Evolutionary conservation across 176 grass and related monocot genomes (phyloP), one percentile per base, ranked within the genome.

Genomic region (Luzula sylvatica): DNA sequence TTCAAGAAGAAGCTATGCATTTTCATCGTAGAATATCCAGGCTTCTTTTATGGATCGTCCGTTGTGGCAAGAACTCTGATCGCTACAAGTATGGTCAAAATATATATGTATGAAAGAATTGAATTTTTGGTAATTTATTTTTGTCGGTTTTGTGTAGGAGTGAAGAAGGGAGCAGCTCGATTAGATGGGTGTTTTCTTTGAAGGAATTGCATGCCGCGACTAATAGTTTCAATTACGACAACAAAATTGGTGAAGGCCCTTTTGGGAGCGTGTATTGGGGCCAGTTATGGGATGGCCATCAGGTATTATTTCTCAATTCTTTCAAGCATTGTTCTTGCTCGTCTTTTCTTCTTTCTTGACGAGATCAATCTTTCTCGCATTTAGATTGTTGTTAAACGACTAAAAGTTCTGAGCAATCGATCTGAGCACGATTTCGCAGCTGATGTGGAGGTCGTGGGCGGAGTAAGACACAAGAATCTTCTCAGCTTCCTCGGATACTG

Each of bases 211-310:
- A 65, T 13, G 86, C 81, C 0, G 81, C 87, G 1, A 82, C 87
- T n/a, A 86, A 86, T 17, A 93, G 62, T 65, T 93, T 93, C 62
- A 86, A 93, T 57, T 93, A 86, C 15, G 87, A 93, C 15, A 93
- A 93, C 77, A 86, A 82, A 68, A 77, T 93, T 20, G 81, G 87
- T 46, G 87, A 86, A 75, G 81, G 81, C 11, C 63, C 75, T 1
- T 55, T 81, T 26, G 81, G 81, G 3, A 82, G 77, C 39, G 81
- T 93, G 19, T 93, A 93, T 50, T 93, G 87, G 87, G 87, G 81
- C 32, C 81, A 86, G 70, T 68, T 93, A 17, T 93, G 87, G 87
- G 81, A 93, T 68, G 81, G 77, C 15, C 81, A 76, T 78, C 87
- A 86, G 87, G 87, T 93, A 32, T 26, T 45, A 35, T 43, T 53